Evolutionary conservation across 768 basidiomycete genomes (phyloP), one percentile per base, ranked within the genome.

Genomic region (Lentinus brumalis): DNA sequence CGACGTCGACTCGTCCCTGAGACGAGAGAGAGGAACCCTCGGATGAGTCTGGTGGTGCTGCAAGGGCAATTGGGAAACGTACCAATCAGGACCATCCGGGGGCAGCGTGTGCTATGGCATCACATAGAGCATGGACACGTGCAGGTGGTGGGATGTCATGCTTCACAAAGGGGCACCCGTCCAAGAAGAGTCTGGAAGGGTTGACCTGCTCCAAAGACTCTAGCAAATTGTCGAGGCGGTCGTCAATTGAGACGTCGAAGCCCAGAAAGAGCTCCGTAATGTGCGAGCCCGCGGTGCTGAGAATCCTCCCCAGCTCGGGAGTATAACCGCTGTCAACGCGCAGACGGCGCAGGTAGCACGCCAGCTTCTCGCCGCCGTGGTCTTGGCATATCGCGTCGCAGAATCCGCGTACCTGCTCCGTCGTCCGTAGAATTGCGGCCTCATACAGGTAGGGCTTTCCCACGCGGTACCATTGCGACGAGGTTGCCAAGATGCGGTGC

Each of bases 351-450:
- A 59, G 51, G 30, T 47, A 49, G 21, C 10, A 32, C 5, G 32
- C 35, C 16, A 39, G 49, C 32, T 46, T 51, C 10, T 45, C 14
- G 15, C 58, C 51, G 5, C 45, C 44, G 41, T 53, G 38, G 26
- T 15, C 12, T 2, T 46, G 47, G 15, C 16, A 15, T 46, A 38
- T n/a, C 5, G 52, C 10, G 10, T 29, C n/a, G 15, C 44, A 41
- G 16, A 59, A 51, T 3, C 11, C n/a, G 10, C 12, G 10, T 7
- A 46, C 51, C 10, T 53, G 58, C 3, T 9, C 9, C 3, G 21
- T 39, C 32, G 58, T 59, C 30, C 58, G 58, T 10, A 59, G 50
- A 35, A 59, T 59, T 6, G 58, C 58, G 5, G 52, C 35, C 29
- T 59, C 58, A 44, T 47, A 53, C 6, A 59, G 45, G 9, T 15